Percentiles rank a stretch among this genome's conserved stretches.
Evolutionary conservation across 768 basidiomycete species (phyloP).

Genomic region (Boletus vermiculosoides): DNA sequence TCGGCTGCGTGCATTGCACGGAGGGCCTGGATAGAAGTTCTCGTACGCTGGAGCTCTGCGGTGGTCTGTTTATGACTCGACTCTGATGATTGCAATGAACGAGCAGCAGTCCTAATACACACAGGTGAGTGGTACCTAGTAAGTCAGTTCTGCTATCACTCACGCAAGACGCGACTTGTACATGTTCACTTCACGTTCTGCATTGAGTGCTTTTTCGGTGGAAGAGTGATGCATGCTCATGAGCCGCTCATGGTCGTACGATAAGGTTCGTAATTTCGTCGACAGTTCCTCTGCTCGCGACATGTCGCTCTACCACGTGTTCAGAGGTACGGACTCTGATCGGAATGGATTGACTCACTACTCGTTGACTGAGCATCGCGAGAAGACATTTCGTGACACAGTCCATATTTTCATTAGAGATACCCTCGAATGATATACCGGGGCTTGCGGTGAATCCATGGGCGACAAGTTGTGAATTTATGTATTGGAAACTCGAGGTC

Average conservation of each 20-base stretch:
- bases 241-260: slow-evolving; percentile 80
- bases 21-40: slow-evolving; percentile 62
- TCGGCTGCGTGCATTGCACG: slow-evolving; percentile 69
- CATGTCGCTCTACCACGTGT: slow-evolving; percentile 62
- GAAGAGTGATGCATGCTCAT: slow-evolving; percentile 59
- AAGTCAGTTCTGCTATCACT: slow-evolving; percentile 29
- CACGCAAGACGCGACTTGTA: slow-evolving; percentile 73
- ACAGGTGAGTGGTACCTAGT: slow-evolving; percentile 7
- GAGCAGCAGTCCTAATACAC: slow-evolving; percentile 45
- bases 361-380: slow-evolving; percentile 69
- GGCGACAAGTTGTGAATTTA: slow-evolving; percentile 79
- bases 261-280: slow-evolving; percentile 70
- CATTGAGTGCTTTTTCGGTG: slow-evolving; percentile 60
- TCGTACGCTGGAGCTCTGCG: slow-evolving; percentile 69
- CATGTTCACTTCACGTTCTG: slow-evolving; percentile 75
- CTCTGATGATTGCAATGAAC: slow-evolving; percentile 58
- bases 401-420: slow-evolving; percentile 54
- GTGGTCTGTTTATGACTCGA: slow-evolving; percentile 67
- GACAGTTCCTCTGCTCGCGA: slow-evolving; percentile 71
- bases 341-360: slow-evolving; percentile 48
- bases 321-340: slow-evolving; percentile 13
- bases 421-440: slow-evolving; percentile 67
- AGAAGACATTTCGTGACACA: slow-evolving; percentile 71
- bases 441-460: slow-evolving; percentile 71
- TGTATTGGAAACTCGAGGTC: slow-evolving; percentile 66